These are phyloP conservation scores for Aspergillus quadricinctus DNA, from an alignment of 2,329 filamentous ascomycete genomes.

Conservation along the genomic window DNA sequence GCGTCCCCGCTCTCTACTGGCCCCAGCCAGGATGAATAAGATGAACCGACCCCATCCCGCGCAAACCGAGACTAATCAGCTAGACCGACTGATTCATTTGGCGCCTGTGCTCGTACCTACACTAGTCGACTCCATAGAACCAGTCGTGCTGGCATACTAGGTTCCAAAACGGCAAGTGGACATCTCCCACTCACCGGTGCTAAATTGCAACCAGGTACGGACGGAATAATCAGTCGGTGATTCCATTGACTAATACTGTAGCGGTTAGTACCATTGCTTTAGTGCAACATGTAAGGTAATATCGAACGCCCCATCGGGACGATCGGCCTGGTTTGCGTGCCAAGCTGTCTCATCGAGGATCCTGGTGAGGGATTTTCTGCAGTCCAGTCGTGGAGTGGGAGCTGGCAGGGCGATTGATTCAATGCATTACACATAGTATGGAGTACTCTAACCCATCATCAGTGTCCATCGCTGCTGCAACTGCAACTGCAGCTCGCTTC, in stretches of 20 bases:
- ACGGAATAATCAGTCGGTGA: neutral
- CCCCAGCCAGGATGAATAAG: neutral
- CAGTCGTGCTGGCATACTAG: constrained; percentile 3
- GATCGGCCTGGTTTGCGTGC: constrained; percentile 29
- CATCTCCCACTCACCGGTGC: constrained; percentile 4
- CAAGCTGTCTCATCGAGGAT: constrained; percentile 28
- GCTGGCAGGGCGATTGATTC: neutral
- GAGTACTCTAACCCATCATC: neutral
- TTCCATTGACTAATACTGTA: neutral
- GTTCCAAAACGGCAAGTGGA: constrained; percentile 19
- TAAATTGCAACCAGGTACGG: constrained; percentile 4
- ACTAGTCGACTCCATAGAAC: constrained; percentile 21
- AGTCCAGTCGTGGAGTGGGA: neutral
- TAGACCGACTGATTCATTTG: neutral
- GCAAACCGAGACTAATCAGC: neutral
- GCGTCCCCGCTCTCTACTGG: constrained; percentile 3
- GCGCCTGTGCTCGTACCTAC: constrained; percentile 26
- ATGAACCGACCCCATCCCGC: neutral
- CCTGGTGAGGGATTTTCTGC: constrained; percentile 32
- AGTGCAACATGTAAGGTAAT: neutral
- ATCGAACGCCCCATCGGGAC: constrained; percentile 18
- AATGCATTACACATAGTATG: neutral
- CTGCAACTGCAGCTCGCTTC: constrained; percentile 1
- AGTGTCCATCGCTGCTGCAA: neutral
- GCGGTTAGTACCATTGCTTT: neutral